phyloP scores from a whole-genome alignment of 2,329 filamentous ascomycete genomes.

The Zymoseptoria pseudotritici region DNA sequence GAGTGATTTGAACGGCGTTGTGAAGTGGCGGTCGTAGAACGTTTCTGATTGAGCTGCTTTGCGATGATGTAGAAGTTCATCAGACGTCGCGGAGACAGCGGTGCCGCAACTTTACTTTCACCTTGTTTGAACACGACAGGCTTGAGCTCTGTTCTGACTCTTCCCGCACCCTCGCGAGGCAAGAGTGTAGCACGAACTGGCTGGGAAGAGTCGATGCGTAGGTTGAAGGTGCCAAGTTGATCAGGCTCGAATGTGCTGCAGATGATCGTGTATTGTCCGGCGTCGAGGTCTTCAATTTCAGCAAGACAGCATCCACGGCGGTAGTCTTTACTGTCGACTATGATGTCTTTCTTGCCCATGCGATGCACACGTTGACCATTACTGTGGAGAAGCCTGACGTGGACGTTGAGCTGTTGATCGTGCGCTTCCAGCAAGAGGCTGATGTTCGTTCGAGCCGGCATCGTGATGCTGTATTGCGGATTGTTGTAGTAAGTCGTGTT shows the following conservation, averaged over 20 bases:
- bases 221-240: constrained; percentile 64
- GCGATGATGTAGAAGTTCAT: constrained; percentile 27
- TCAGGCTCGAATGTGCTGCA: constrained; percentile 84
- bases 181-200: constrained; percentile 54
- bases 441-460: constrained; percentile 53
- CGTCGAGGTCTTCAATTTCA: constrained; percentile 52
- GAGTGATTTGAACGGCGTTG: constrained; percentile 25
- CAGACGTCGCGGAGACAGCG: constrained; percentile 46
- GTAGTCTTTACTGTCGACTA: constrained; percentile 82
- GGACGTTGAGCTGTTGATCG: constrained; percentile 62
- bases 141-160: constrained; percentile 54
- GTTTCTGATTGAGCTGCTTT: constrained; percentile 13
- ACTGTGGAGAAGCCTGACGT: constrained; percentile 78
- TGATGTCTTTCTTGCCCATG: constrained; percentile 67
- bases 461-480: constrained; percentile 69
- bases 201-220: constrained; percentile 62
- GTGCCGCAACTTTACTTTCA: constrained; percentile 48
- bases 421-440: constrained; percentile 67
- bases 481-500: constrained; percentile 73
- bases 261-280: constrained; percentile 77
- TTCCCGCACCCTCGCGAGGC: constrained; percentile 66
- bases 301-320: constrained; percentile 69
- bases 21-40: constrained; percentile 13
- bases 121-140: constrained; percentile 45
- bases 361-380: constrained; percentile 62